Evolutionary conservation across 257 asterid species (phyloP), one percentile per base, ranked within the genome.

Genomic region (Pogostemon cablin): DNA sequence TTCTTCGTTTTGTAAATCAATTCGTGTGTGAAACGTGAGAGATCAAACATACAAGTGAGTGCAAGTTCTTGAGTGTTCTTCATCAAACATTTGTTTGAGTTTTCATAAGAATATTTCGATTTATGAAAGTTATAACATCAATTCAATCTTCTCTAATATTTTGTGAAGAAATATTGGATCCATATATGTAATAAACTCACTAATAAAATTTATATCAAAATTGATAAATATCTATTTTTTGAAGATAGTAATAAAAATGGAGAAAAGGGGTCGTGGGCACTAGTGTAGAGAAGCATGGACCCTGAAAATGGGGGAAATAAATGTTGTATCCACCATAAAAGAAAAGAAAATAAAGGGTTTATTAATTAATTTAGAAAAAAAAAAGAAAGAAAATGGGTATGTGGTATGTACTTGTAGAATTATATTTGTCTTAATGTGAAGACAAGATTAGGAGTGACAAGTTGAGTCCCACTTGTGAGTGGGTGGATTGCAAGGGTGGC

Each of bases 381-480:
- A 46, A 69, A 57, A 44, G 34, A 43, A 46, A 4, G 32, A 20
- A 20, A 20, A 20, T 0, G 25, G 25, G 0, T 20, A 20, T 20
- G 25, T 20, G 49, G 65, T 44, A 12, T 65, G 62, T 44, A 53
- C 38, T 53, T 69, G 56, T 65, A 56, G 57, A 71, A 47, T 20
- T 20, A 20, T 20, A 20, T 79, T 82, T 76, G 80, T 78, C 81
- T 71, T 55, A 56, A 66, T 50, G 39, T 71, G 71, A 70, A 77
- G 84, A 79, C 84, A 82, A 61, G 20, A 35, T 59, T 63, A 35
- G 63, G 80, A 78, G 55, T 61, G 44, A 57, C 85, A 75, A 68
- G 85, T 75, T 81, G 86, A 79, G 25, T 77, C 77, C 77, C 86
- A 81, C 88, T 81, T 37, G 34, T 60, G 50, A 69, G 84, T 81